Evolutionary conservation across 2,329 filamentous ascomycete species (phyloP).

Genomic region (Teratosphaeria pseudoeucalypti): DNA sequence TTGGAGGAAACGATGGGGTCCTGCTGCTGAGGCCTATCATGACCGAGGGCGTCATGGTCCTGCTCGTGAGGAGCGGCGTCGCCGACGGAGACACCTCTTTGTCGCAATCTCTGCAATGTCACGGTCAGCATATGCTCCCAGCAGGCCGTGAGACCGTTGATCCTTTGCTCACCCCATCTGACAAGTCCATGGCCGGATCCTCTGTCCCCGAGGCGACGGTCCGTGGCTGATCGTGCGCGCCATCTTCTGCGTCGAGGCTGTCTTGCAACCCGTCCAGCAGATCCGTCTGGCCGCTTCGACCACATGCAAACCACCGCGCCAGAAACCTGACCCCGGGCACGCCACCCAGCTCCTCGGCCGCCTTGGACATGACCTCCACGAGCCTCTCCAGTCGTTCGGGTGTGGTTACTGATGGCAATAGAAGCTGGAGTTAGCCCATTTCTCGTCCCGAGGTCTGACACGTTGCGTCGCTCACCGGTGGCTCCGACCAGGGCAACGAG

Average conservation of each 20-base stretch:
- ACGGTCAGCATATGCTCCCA: not conserved
- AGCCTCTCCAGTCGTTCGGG: not conserved
- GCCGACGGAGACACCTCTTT: not conserved
- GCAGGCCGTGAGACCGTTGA: not conserved
- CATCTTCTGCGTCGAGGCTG: not conserved
- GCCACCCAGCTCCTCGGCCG: not conserved
- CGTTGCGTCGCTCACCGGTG: not conserved
- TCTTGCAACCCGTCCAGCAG: not conserved
- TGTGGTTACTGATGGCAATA: not conserved
- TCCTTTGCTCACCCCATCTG: not conserved
- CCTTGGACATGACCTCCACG: not conserved
- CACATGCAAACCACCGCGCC: not conserved
- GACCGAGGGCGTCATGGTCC: not conserved
- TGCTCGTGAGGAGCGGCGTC: not conserved
- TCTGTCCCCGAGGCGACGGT: not conserved
- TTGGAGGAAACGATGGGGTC: not conserved
- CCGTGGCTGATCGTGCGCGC: not conserved
- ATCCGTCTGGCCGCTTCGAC: not conserved
- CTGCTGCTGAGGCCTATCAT: not conserved
- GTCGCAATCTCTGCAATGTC: not conserved
- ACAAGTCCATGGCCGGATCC: not conserved
- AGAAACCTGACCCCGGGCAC: not conserved
- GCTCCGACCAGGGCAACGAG: not conserved
- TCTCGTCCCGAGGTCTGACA: not conserved
- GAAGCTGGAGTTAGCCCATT: not conserved